Evolutionary conservation across 2,329 filamentous ascomycete species (phyloP).

Genomic region (Penicillium paneum): DNA sequence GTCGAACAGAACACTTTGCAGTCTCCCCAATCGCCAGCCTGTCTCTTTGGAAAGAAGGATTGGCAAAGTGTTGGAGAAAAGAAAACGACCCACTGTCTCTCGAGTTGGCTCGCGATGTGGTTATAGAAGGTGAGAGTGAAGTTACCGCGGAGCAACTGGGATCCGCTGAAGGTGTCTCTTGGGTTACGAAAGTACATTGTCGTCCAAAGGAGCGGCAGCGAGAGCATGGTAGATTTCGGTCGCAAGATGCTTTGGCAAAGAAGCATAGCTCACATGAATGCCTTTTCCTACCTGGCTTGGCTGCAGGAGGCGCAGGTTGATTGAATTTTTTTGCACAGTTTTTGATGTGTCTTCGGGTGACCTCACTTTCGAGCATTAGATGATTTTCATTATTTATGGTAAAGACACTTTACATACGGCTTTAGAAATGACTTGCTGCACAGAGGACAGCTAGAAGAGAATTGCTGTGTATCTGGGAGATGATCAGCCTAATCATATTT

Average conservation of each 20-base stretch:
- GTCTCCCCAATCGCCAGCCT: slow-evolving; percentile 32
- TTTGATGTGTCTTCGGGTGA: slow-evolving; percentile 31
- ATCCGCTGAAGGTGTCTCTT: background rate
- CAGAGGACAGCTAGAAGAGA: slow-evolving; percentile 27
- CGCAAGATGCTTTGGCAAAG: slow-evolving; percentile 26
- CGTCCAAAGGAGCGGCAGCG: slow-evolving; percentile 22
- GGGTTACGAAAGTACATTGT: slow-evolving; percentile 20
- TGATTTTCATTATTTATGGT: background rate
- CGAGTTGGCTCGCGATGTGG: background rate
- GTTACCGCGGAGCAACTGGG: background rate
- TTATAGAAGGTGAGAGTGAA: slow-evolving; percentile 7
- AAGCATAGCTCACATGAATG: slow-evolving; percentile 31
- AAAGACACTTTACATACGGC: slow-evolving; percentile 13
- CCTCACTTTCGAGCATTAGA: slow-evolving; percentile 21
- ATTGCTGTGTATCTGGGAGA: slow-evolving; percentile 23
- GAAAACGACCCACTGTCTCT: slow-evolving; percentile 20
- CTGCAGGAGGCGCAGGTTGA: slow-evolving; percentile 25
- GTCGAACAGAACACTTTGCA: slow-evolving; percentile 26
- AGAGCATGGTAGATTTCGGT: slow-evolving; percentile 24
- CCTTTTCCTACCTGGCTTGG: slow-evolving; percentile 30
- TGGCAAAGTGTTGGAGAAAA: slow-evolving; percentile 31
- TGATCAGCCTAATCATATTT: slow-evolving; percentile 5
- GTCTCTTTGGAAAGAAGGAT: slow-evolving; percentile 26
- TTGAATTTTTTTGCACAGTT: slow-evolving; percentile 30
- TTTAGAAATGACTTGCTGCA: slow-evolving; percentile 32